Evolutionary conservation across 192 early-diverging fungal species (phyloP), one percentile per base, ranked within the genome.

Genomic region (Coemansia sp.): DNA sequence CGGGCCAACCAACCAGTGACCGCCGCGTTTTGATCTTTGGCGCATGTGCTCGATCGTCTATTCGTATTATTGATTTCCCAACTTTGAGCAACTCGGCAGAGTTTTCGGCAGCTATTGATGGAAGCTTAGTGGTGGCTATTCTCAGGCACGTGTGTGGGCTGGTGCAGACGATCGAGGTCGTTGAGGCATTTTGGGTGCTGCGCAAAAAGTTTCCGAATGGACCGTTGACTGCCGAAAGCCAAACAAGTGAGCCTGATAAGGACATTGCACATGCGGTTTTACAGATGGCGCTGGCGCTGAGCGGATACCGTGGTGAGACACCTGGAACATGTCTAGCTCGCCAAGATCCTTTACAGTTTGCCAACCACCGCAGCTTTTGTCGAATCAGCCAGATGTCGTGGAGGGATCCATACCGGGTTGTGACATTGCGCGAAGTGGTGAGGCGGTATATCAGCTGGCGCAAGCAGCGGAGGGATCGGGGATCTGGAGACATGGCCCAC

Each of bases 101-200:
- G 1, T 53, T 62, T 23, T 23, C 67, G 4, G 61, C 31, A 6
- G 16, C 55, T 5, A 10, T 69, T 11, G 37, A 69, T 45, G 25
- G 31, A 19, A n/a, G 27, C 6, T 19, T 73, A 3, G 59, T 58
- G 0, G 22, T 59, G 16, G 35, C 43, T 11, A 59, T 70, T 22
- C 57, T 64, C 11, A 50, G 31, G 17, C 17, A 56, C 2, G 53
- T 67, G 0, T 19, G n/a, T 3, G 71, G 77, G 11, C 14, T 74
- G 31, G 77, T 69, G 21, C 71, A 62, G 45, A 60, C 74, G 65
- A 57, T 79, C 25, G 71, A 79, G 52, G 41, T 56, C 8, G 14
- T 65, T 10, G 77, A 79, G 57, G 61, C 77, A 5, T 67, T 57
- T 29, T 79, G 77, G 77, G 59, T 43, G 49, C 45, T 79, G 19